Evolutionary conservation across 495 filamentous ascomycete genomes (phyloP), one percentile per base, ranked within the genome.

Genomic region (Geopyxis carbonaria): DNA sequence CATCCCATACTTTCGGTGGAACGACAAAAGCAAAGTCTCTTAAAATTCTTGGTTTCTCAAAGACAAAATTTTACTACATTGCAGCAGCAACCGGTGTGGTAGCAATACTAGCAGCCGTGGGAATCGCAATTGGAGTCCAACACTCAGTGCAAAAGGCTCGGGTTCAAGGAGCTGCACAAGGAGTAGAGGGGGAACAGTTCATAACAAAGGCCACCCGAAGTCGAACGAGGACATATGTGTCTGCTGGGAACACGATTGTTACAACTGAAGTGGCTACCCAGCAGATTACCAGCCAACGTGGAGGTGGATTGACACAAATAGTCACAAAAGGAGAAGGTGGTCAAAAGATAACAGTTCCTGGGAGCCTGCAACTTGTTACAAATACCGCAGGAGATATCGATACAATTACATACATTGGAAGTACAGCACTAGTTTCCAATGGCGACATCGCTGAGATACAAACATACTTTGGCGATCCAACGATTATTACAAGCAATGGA

Each of bases 1-100:
- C 34, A 9, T 53, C 51, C 9, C 51, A 48, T 32, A 55, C 49
- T 18, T 55, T 55, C 34, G 46, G 51, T 15, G 51, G 49, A 16
- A 55, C 51, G 22, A 53, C 51, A 31, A 53, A 55, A 23, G 18
- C 42, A 2, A 45, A 39, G 31, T 38, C 45, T 8, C 50, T 55
- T 30, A 55, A 55, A 19, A 53, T 53, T 18, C 42, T 47, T 39
- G 48, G 51, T 19, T 51, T 53, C 23, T 36, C 27, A 9, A 40
- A 50, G 18, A 44, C 43, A 18, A 55, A 42, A 16, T 55, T 55
- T 25, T 55, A 53, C 10, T 53, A 47, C 31, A 36, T 50, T 28
- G 47, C 43, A 22, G 49, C 31, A 4, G 24, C 25, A 34, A 23
- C 42, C 3, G 49, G 23, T 6, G 39, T 19, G 19, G 28, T 29